Conservation (phyloP, 768 basidiomycete species). For the Calvatia gigantea region DNA sequence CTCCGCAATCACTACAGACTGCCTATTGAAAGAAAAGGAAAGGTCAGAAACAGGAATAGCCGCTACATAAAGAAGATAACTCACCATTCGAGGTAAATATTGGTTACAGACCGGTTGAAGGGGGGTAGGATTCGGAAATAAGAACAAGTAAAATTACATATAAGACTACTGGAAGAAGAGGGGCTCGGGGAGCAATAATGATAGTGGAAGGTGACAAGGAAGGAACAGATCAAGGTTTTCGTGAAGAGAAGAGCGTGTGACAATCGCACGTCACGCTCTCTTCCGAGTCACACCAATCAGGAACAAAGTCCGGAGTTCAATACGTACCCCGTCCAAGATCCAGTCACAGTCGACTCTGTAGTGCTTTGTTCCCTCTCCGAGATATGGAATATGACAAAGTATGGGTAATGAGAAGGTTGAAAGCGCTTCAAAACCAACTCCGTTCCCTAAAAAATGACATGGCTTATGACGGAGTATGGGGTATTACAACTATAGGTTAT, state of each 20-base stretch:
- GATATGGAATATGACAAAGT: too few species aligned
- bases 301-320: not conserved
- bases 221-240: not conserved
- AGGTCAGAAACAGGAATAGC: not conserved
- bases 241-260: slow-evolving; percentile 10
- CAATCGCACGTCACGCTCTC: not conserved
- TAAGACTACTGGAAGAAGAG: slow-evolving; percentile 8
- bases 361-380: too few species aligned
- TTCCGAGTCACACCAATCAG: not conserved
- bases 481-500: too few species aligned
- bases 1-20: slow-evolving; percentile 74
- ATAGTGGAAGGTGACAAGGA: slow-evolving; percentile 14
- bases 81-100: not conserved
- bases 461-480: too few species aligned
- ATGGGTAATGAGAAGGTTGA: too few species aligned
- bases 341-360: too few species aligned
- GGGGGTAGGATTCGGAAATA: not conserved
- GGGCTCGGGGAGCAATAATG: slow-evolving; percentile 14
- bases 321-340: too few species aligned
- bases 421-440: too few species aligned
- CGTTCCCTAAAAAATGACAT: too few species aligned
- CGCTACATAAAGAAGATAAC: not conserved
- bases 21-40: slow-evolving; percentile 36
- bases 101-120: not conserved
- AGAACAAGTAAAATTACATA: not conserved